Percentiles rank a stretch among this genome's conserved stretches.
Conservation (phyloP, 2,329 filamentous ascomycete genomes). For the Exophiala bonariae region DNA sequence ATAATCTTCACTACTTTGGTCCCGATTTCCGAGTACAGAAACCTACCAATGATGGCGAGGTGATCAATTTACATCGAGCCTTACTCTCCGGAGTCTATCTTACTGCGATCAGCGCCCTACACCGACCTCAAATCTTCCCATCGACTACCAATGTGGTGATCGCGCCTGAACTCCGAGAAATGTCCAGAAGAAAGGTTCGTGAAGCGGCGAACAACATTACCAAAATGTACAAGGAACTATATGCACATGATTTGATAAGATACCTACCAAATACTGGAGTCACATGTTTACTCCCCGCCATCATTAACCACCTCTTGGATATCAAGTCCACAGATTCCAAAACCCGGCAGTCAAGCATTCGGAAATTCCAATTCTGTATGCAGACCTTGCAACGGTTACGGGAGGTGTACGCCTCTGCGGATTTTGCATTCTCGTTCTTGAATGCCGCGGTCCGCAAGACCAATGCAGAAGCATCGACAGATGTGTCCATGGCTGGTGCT, state of each 20-base stretch:
- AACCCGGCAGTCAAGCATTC: slow-evolving; percentile 70
- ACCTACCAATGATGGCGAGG: slow-evolving; percentile 55
- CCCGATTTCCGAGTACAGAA: slow-evolving; percentile 56
- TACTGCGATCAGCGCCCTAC: slow-evolving; percentile 85
- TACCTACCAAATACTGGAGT: slow-evolving; percentile 88
- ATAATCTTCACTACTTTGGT: slow-evolving; percentile 66
- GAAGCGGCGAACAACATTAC: slow-evolving; percentile 85
- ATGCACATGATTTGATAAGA: slow-evolving; percentile 69
- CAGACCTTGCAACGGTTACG: slow-evolving; percentile 82
- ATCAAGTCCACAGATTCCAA: slow-evolving; percentile 79
- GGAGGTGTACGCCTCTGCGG: slow-evolving; percentile 89
- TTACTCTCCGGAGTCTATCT: slow-evolving; percentile 92
- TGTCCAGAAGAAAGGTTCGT: slow-evolving; percentile 78
- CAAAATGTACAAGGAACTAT: slow-evolving; percentile 74
- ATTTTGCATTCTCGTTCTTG: slow-evolving; percentile 93
- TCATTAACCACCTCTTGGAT: slow-evolving; percentile 90
- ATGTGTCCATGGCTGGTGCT: neutral
- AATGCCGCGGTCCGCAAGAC: slow-evolving; percentile 88
- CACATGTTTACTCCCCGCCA: slow-evolving; percentile 84
- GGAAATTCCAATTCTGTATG: slow-evolving; percentile 90
- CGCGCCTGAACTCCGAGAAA: slow-evolving; percentile 72
- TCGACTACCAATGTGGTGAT: slow-evolving; percentile 59
- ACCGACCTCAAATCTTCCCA: slow-evolving; percentile 86
- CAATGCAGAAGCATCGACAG: slow-evolving; percentile 39
- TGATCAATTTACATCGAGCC: slow-evolving; percentile 71